These are phyloP conservation scores for Fomes fomentarius DNA, from an alignment of 1,284 basidiomycete species.

Conservation along the genomic window DNA sequence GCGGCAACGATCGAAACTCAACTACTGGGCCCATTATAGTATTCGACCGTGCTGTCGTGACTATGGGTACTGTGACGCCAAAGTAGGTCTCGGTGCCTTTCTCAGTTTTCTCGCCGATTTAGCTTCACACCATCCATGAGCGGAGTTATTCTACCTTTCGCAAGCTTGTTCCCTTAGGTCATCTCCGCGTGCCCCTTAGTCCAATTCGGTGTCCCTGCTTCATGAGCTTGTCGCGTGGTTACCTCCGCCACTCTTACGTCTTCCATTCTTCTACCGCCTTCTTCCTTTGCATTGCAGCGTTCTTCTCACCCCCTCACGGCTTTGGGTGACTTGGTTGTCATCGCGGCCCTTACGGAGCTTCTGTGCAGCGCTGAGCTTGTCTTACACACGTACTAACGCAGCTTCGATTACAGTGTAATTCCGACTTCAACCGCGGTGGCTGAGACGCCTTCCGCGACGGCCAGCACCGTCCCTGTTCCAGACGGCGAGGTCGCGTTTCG, in stretches of 20 bases:
- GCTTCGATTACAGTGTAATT: constrained; percentile 2
- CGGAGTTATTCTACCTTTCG: no score
- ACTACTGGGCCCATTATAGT: constrained; percentile 21
- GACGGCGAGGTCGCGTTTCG: constrained; percentile 31
- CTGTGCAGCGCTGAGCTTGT: background rate
- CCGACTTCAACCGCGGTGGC: constrained; percentile 5
- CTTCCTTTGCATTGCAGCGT: background rate
- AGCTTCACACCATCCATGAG: background rate
- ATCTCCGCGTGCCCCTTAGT: background rate
- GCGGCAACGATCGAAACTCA: constrained; percentile 1
- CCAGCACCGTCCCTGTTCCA: constrained; percentile 22
- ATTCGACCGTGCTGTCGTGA: constrained; percentile 32
- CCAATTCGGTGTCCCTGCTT: background rate
- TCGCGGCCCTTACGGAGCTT: background rate
- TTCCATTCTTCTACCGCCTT: background rate
- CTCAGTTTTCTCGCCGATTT: background rate
- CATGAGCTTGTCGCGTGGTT: constrained; percentile 5
- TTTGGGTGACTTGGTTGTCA: background rate
- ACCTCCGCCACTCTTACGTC: constrained; percentile 1
- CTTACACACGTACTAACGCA: constrained; percentile 4
- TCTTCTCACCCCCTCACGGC: background rate
- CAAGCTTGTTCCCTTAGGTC: background rate
- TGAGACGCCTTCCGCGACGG: constrained; percentile 20
- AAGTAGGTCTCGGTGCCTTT: constrained; percentile 13
- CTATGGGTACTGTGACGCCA: constrained; percentile 11